phyloP scores from a whole-genome alignment of 2,329 filamentous ascomycete genomes.

The Xylariaceae sp. region DNA sequence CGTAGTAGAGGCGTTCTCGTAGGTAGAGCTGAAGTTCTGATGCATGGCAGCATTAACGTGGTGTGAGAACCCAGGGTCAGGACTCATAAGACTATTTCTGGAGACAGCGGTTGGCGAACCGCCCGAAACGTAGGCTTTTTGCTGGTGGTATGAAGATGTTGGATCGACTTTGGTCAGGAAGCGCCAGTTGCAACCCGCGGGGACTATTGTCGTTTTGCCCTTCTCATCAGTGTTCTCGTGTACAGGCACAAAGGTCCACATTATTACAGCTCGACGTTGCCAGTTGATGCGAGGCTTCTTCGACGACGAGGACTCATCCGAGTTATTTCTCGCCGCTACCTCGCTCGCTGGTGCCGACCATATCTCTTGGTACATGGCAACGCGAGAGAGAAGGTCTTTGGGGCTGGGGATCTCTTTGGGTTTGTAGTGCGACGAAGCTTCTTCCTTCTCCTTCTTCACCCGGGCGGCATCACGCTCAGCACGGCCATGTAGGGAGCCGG shows the following conservation, averaged over 20 bases:
- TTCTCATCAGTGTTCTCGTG: slow-evolving; percentile 44
- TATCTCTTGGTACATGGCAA: slow-evolving; percentile 67
- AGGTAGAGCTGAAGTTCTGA: slow-evolving; percentile 53
- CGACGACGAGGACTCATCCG: slow-evolving; percentile 5
- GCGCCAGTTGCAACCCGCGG: slow-evolving; percentile 57
- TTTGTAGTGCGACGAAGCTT: slow-evolving; percentile 22
- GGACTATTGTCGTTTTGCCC: slow-evolving; percentile 45
- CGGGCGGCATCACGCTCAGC: slow-evolving; percentile 27
- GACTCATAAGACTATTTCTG: slow-evolving; percentile 52
- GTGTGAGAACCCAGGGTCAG: slow-evolving; percentile 49
- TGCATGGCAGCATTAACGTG: slow-evolving; percentile 55
- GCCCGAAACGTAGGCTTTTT: slow-evolving; percentile 38
- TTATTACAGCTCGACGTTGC: slow-evolving; percentile 57
- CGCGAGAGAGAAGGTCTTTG: slow-evolving; percentile 57
- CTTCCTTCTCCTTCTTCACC: slow-evolving; percentile 36
- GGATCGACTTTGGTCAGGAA: slow-evolving; percentile 62
- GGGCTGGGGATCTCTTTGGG: slow-evolving; percentile 25
- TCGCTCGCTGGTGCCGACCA: slow-evolving; percentile 52
- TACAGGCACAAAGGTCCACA: slow-evolving; percentile 62
- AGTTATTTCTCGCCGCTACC: slow-evolving; percentile 2
- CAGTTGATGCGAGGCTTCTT: slow-evolving; percentile 36
- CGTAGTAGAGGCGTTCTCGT: slow-evolving; percentile 36
- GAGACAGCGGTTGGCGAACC: slow-evolving; percentile 33
- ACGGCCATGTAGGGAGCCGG: slow-evolving; percentile 22
- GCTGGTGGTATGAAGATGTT: slow-evolving; percentile 57